phyloP scores from a whole-genome alignment of 129 eudicot species.

The Smallanthus sonchifolius region DNA sequence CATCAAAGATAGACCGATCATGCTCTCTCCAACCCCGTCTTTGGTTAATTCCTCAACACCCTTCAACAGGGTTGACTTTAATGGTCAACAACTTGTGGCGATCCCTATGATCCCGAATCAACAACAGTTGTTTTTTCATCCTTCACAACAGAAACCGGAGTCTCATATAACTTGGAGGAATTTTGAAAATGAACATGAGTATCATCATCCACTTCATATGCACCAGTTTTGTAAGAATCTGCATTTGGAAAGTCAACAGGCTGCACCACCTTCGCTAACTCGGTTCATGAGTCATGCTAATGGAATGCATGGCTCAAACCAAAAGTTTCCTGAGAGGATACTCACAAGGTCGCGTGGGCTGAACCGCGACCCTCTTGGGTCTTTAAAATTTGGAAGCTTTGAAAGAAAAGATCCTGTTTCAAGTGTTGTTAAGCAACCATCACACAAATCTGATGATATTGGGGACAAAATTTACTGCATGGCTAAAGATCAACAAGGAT shows the following conservation, averaged over 20 bases:
- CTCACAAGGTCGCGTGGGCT: slow-evolving; percentile 44
- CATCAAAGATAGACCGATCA: slow-evolving; percentile 40
- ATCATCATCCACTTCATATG: slow-evolving; percentile 33
- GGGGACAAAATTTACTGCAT: slow-evolving; percentile 39
- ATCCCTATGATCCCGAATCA: slow-evolving; percentile 39
- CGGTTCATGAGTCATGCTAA: slow-evolving; percentile 27
- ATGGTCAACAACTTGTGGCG: slow-evolving; percentile 43
- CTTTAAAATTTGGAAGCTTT: slow-evolving; percentile 47
- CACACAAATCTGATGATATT: slow-evolving; percentile 33
- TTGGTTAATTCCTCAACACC: slow-evolving; percentile 22
- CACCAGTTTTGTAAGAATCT: slow-evolving; percentile 42
- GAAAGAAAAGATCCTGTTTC: slow-evolving; percentile 40
- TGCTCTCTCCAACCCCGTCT: slow-evolving; percentile 32
- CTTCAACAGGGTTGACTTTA: slow-evolving; percentile 28
- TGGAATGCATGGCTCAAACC: slow-evolving; percentile 26
- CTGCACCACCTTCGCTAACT: slow-evolving; percentile 24
- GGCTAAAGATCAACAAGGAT: slow-evolving; percentile 67
- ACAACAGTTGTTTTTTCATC: slow-evolving; percentile 35
- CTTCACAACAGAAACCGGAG: slow-evolving; percentile 37
- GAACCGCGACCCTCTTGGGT: slow-evolving; percentile 39
- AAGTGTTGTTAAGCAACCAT: slow-evolving; percentile 22
- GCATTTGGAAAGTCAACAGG: slow-evolving; percentile 32
- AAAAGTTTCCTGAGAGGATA: slow-evolving; percentile 43
- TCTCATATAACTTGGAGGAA: slow-evolving; percentile 42
- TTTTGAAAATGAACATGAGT: slow-evolving; percentile 36